Base-by-base conservation (phyloP, 192 early-diverging fungal species). In the Linnemannia elongata region DNA sequence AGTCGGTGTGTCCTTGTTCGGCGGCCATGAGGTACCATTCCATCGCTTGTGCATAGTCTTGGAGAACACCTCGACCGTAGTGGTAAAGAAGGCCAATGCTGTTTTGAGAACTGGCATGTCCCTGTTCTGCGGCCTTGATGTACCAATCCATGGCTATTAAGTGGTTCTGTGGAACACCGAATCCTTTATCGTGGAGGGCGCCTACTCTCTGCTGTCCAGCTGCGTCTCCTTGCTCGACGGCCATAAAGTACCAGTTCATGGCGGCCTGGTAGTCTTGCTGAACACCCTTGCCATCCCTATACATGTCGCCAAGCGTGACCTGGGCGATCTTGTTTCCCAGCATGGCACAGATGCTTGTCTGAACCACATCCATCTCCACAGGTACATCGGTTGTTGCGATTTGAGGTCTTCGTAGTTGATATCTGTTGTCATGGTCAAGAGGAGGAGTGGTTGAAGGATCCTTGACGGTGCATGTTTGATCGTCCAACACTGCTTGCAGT, bases 151-250 rank as follows among this genome's bases (percentile, higher is more conserved):
- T 90, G 13, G 95, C 95, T 45, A 74, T 75, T 24, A 69, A 76
- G 49, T 91, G 88, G 73, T 93, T 90, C 80, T 94, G 89, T 3
- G 87, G 88, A 7, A 88, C 85, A 41, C 93, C 95, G 70, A 93
- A 90, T 6, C 83, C 95, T 88, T 95, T 92, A 18, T 93, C 94
- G 75, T 94, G 95, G 73, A 94, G 95, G 79, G 91, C 95, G 20
- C 94, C 95, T 27, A 96, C 79, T 80, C 90, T 92, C 88, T 74
- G 91, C 79, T 90, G 88, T 5, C 81, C 88, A 10, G 93, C 83
- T 13, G 91, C 76, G 69, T 88, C 82, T 12, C 82, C 89, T 76
- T 85, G 86, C 63, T 89, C 84, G 15, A 89, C 91, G 30, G 84
- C 82, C 27, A 60, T 74, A 13, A 88, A 86, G 85, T 94, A 93